Conservation (phyloP, 163 green algal genomes). For the Scenedesmus sp. region DNA sequence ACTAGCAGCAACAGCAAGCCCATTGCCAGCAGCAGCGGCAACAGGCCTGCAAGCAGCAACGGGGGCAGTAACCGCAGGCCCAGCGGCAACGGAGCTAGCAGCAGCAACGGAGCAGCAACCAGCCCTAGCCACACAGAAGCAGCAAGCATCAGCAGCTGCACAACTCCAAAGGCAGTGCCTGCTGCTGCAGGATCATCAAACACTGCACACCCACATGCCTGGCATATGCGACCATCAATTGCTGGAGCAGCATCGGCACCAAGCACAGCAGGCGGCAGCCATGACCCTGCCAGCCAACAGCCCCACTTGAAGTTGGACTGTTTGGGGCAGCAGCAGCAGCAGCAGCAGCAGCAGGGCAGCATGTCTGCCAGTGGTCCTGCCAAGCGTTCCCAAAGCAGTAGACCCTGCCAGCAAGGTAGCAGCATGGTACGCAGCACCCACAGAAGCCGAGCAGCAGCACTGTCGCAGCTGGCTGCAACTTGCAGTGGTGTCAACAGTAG, state of each 20-base stretch:
- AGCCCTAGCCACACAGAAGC: not conserved
- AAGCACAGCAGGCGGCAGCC: not conserved
- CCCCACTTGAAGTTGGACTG: not conserved
- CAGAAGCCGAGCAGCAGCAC: not conserved
- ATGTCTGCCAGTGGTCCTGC: not conserved
- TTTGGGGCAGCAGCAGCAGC: not conserved
- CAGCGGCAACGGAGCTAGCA: not conserved
- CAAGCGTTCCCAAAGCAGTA: not conserved
- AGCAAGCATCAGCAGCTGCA: not conserved
- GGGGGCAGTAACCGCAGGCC: not conserved
- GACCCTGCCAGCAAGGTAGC: not conserved
- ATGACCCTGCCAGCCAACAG: not conserved
- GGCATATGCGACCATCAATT: not conserved
- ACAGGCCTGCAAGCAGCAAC: conserved; percentile 10
- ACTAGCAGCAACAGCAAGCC: not conserved
- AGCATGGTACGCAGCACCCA: not conserved
- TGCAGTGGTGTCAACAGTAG: not conserved
- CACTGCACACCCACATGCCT: not conserved
- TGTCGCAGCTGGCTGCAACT: not conserved
- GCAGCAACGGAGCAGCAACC: not conserved
- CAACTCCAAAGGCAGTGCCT: not conserved
- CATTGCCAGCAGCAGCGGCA: not conserved
- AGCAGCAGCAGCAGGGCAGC: not conserved
- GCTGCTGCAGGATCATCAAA: not conserved
- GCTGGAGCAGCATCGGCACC: not conserved